These are phyloP conservation scores for Spathaspora sp. DNA, from an alignment of 1,139 yeast genomes.

Conservation along the genomic window DNA sequence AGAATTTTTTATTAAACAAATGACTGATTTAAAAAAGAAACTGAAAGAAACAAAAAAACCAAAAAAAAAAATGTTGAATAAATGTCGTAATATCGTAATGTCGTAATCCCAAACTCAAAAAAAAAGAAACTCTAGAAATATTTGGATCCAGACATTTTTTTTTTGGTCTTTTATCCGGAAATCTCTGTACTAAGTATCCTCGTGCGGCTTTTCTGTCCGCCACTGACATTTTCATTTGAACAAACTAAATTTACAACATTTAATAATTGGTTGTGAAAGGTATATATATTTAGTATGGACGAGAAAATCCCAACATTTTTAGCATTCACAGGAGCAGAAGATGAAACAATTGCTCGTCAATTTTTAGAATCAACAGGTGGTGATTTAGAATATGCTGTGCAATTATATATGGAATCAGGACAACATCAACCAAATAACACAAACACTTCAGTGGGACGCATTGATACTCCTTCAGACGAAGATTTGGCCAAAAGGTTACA, in stretches of 20 bases:
- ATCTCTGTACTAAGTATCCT: neutral
- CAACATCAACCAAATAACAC: conserved; percentile 17
- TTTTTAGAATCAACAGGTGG: conserved; percentile 80
- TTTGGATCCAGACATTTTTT: too few relatives aligned
- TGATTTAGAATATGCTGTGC: conserved; percentile 81
- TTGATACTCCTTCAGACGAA: conserved; percentile 44
- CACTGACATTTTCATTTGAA: too few relatives aligned
- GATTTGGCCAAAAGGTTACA: conserved; percentile 65
- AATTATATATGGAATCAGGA: conserved; percentile 69
- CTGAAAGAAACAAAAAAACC: neutral
- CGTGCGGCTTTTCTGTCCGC: neutral
- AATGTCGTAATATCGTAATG: neutral
- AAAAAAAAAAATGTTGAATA: neutral
- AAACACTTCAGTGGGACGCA: neutral
- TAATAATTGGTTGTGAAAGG: too few relatives aligned
- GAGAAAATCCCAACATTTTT: conserved; percentile 62
- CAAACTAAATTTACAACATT: too few relatives aligned
- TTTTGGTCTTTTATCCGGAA: too few relatives aligned
- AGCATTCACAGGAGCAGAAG: conserved; percentile 80
- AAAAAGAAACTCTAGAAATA: neutral
- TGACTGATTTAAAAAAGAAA: too few relatives aligned
- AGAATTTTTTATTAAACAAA: neutral
- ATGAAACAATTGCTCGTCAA: conserved; percentile 67
- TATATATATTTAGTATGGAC: too few relatives aligned
- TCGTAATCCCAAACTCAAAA: neutral